Evolutionary conservation across 2,329 filamentous ascomycete species (phyloP).

Genomic region (Alternaria viburni): DNA sequence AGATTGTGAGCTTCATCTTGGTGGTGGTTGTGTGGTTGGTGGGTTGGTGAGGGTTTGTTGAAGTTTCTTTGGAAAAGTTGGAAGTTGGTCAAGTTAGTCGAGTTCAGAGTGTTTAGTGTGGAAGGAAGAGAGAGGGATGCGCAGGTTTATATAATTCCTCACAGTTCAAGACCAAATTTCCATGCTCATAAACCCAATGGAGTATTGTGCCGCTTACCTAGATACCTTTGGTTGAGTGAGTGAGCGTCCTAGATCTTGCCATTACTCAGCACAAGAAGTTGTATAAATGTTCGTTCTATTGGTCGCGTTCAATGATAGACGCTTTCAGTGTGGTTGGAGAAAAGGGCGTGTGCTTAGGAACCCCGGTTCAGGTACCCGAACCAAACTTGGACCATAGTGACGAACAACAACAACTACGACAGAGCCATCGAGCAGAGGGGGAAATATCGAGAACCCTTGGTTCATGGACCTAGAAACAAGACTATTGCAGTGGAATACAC

Average conservation of each 20-base stretch:
- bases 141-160: background rate
- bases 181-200: background rate
- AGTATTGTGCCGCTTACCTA: background rate
- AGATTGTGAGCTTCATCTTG: background rate
- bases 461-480: background rate
- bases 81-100: background rate
- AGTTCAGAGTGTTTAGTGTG: background rate
- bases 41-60: background rate
- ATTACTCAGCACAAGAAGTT: background rate
- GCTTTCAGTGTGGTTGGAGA: background rate
- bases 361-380: background rate
- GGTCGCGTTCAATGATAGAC: background rate
- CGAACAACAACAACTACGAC: background rate
- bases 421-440: background rate
- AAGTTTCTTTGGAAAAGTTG: background rate
- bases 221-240: background rate
- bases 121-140: background rate
- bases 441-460: background rate
- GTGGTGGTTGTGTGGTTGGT: background rate
- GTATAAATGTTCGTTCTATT: background rate
- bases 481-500: background rate
- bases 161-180: background rate
- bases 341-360: background rate
- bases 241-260: accelerated
- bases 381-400: background rate